These are phyloP conservation scores for Heterobasidion annosum DNA, from an alignment of 1,284 basidiomycete genomes.

Conservation along the genomic window DNA sequence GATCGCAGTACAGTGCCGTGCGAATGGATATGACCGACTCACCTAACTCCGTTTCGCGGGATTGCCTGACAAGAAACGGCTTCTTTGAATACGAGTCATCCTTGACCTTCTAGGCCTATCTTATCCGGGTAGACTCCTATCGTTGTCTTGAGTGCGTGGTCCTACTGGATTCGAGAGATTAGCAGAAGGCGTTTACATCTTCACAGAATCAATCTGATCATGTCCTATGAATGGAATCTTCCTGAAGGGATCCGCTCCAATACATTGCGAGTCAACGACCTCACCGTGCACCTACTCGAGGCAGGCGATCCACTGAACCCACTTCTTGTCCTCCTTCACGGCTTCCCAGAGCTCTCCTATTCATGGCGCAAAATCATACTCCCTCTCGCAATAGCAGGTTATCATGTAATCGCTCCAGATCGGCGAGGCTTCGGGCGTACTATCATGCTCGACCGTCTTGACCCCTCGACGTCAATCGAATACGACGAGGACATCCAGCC, in stretches of 20 bases:
- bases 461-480: slow-evolving; percentile 15
- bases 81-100: too few species aligned
- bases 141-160: too few species aligned
- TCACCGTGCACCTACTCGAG: slow-evolving; percentile 45
- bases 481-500: slow-evolving; percentile 42
- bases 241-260: not conserved
- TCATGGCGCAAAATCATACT: slow-evolving; percentile 52
- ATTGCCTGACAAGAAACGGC: too few species aligned
- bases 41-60: too few species aligned
- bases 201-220: not conserved
- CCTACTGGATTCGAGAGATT: too few species aligned
- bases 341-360: slow-evolving; percentile 57
- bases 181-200: not conserved
- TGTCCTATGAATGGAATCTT: not conserved
- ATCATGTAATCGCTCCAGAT: slow-evolving; percentile 26
- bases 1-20: too few species aligned
- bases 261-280: slow-evolving; percentile 23
- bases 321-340: slow-evolving; percentile 52
- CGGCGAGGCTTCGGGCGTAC: slow-evolving; percentile 24
- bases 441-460: slow-evolving; percentile 9
- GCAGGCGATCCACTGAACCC: slow-evolving; percentile 27
- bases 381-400: slow-evolving; percentile 34
- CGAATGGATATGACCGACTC: too few species aligned
- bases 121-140: too few species aligned
- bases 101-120: too few species aligned